These are phyloP conservation scores for Colletotrichum caudatum DNA, from an alignment of 2,329 filamentous ascomycete species.

Conservation along the genomic window DNA sequence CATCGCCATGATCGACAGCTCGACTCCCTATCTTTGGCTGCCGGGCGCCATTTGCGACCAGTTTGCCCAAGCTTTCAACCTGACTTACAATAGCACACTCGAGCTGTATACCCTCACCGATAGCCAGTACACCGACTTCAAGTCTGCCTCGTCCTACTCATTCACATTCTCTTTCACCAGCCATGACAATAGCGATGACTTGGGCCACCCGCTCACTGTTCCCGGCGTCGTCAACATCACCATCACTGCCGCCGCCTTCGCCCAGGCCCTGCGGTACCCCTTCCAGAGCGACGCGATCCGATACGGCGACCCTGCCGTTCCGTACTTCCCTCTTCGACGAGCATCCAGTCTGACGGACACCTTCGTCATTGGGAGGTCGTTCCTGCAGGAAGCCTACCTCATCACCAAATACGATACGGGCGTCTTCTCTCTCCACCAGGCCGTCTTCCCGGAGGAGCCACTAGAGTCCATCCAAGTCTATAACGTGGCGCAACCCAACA, in stretches of 20 bases:
- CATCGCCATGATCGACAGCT: constrained; percentile 70
- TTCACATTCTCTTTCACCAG: constrained; percentile 71
- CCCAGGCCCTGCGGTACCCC: constrained; percentile 62
- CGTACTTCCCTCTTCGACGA: constrained; percentile 75
- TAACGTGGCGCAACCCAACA: constrained; percentile 56
- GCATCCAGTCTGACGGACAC: constrained; percentile 59
- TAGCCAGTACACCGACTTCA: constrained; percentile 64
- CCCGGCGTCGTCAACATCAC: constrained; percentile 69
- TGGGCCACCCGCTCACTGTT: constrained; percentile 61
- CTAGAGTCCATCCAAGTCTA: constrained; percentile 55
- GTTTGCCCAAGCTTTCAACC: constrained; percentile 73
- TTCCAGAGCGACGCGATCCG: constrained; percentile 58
- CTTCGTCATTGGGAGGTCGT: constrained; percentile 74
- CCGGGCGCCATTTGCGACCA: constrained; percentile 70
- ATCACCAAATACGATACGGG: constrained; percentile 67
- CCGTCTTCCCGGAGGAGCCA: constrained; percentile 61
- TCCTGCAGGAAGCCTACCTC: constrained; percentile 77
- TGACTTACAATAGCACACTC: constrained; percentile 73
- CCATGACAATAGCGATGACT: constrained; percentile 64
- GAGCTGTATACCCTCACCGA: constrained; percentile 74
- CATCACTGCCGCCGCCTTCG: constrained; percentile 63
- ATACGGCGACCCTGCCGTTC: constrained; percentile 59
- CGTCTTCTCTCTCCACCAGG: constrained; percentile 67
- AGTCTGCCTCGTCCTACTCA: constrained; percentile 56
- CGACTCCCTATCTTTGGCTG: constrained; percentile 73